Evolutionary conservation across 1,284 basidiomycete species (phyloP), one percentile per base, ranked within the genome.

Genomic region (Apiotrichum sp.): DNA sequence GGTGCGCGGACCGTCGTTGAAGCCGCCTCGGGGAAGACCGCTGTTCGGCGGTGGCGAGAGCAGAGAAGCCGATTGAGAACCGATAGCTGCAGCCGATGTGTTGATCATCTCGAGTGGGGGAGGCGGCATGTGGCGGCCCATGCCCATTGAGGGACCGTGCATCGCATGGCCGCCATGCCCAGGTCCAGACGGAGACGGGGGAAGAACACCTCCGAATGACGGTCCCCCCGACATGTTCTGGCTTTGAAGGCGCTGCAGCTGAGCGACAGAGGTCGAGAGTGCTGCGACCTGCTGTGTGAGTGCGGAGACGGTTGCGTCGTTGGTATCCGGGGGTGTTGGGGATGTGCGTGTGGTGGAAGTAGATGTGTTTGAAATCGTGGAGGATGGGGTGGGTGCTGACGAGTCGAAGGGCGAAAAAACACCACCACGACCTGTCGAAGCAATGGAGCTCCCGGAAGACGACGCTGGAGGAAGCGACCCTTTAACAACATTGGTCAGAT

Each of bases 211-310:
- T 5, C 42, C 51, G 22, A 53, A 48, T n/a, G 47, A 48, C 10
- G 22, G 45, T 32, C 22, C 45, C 6, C 40, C 40, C 13, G 40
- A 41, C 11, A 14, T 9, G 22, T 13, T 36, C 32, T 56, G 58
- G 10, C 51, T 61, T 57, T 70, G 68, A 10, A 69, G 59, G 0
- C 66, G 61, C 58, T 70, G 65, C 11, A 92, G 80, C 72, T 92
- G 89, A 16, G 89, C 86, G 47, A 93, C 89, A n/a, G 87, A 89
- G 0, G 86, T 84, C 33, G 88, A 91, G 60, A 93, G 78, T 11
- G 86, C 87, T 64, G 86, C 86, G 53, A 92, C 78, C 51, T 88
- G 84, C 67, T 87, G 86, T 8, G 87, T 86, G 42, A 93, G 86
- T 47, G 84, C 82, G 8, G 83, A 79, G 55, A 92, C 45, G 29